Evolutionary conservation across 1,284 basidiomycete genomes (phyloP).

Genomic region (Dichomitus squalens): DNA sequence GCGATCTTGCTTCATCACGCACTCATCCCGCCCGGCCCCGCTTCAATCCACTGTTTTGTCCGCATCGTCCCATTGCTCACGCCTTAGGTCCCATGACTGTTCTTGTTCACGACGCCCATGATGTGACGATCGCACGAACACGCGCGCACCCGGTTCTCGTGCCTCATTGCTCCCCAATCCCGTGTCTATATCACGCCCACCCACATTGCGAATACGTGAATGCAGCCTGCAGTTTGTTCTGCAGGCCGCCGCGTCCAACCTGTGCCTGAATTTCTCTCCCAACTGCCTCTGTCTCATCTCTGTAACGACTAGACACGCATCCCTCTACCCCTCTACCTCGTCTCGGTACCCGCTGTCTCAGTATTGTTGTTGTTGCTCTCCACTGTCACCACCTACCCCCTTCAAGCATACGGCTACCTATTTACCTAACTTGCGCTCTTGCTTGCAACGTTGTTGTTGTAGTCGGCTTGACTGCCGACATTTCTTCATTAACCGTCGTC

Average conservation of each 20-base stretch:
- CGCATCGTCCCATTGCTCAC: constrained; percentile 2
- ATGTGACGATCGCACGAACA: constrained; percentile 15
- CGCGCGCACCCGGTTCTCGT: constrained; percentile 11
- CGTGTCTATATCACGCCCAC: background rate
- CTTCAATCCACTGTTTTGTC: constrained; percentile 11
- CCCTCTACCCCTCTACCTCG: constrained; percentile 18
- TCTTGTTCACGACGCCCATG: constrained; percentile 13
- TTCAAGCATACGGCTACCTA: constrained; percentile 6
- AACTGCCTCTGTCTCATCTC: constrained; percentile 29
- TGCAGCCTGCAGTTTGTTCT: constrained; percentile 16
- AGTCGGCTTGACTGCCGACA: constrained; percentile 9
- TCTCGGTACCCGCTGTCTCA: constrained; percentile 30
- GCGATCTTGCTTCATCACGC: constrained; percentile 23
- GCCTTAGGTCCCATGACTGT: constrained; percentile 4
- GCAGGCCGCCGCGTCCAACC: constrained; percentile 9
- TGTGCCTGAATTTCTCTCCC: constrained; percentile 13
- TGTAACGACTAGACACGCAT: constrained; percentile 75
- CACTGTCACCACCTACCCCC: constrained; percentile 18
- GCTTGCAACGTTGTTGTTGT: background rate
- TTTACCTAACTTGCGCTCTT: background rate
- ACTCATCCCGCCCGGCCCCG: constrained; percentile 1
- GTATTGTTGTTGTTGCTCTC: constrained; percentile 32
- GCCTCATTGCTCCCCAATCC: constrained; percentile 4
- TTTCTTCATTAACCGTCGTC: background rate
- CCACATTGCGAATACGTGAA: constrained; percentile 7